Conservation (phyloP, 345 rosid species). For the Hibiscus mutabilis region DNA sequence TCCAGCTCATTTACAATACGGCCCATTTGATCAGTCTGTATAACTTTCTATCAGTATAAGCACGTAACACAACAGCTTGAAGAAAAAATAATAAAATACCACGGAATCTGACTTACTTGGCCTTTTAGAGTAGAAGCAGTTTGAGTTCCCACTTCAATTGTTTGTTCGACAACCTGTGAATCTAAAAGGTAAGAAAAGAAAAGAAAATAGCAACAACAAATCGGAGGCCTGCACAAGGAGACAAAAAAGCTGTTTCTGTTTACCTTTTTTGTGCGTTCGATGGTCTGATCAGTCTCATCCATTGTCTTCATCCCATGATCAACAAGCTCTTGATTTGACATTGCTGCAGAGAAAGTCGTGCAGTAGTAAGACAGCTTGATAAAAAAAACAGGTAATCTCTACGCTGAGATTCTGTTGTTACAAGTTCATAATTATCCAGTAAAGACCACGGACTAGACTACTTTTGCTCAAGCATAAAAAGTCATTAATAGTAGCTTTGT, state of each 20-base stretch:
- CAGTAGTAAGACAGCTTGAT: not conserved
- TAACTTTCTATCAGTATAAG: constrained; percentile 17
- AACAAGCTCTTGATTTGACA: constrained; percentile 90
- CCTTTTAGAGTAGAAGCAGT: constrained; percentile 85
- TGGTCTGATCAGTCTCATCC: constrained; percentile 96
- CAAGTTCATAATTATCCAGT: not conserved
- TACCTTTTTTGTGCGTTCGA: constrained; percentile 90
- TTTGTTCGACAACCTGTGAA: constrained; percentile 84
- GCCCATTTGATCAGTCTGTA: constrained; percentile 99
- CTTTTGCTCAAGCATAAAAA: not conserved
- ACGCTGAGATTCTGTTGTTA: not conserved
- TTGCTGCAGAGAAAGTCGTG: constrained; percentile 35
- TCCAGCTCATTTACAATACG: constrained; percentile 93
- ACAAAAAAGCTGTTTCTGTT: not conserved
- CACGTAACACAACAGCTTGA: not conserved
- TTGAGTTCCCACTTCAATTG: constrained; percentile 97
- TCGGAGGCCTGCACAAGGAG: not conserved
- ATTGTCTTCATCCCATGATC: constrained; percentile 71
- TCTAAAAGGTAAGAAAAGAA: constrained; percentile 14
- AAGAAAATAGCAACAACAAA: constrained; percentile 1
- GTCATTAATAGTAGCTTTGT: not conserved
- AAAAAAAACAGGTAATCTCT: not conserved
- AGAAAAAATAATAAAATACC: not conserved
- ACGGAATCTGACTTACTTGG: constrained; percentile 51
- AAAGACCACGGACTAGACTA: not conserved